These are phyloP conservation scores for Senecio squalidus DNA, from an alignment of 140 eudicot species.

Conservation along the genomic window DNA sequence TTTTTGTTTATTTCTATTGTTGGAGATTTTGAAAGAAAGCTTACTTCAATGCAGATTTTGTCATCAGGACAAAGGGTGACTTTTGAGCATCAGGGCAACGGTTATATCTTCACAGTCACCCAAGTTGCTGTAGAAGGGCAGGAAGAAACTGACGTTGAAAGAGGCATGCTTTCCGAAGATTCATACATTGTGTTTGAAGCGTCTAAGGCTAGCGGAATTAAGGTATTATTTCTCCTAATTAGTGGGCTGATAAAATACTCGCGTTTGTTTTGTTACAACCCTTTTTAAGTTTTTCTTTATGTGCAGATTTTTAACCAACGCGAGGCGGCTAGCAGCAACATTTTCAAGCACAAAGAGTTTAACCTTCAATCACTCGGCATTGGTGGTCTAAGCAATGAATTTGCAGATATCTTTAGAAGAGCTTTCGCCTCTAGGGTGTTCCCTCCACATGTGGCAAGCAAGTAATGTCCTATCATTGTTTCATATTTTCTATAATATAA, in stretches of 20 bases:
- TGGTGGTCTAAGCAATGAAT: slow-evolving; percentile 88
- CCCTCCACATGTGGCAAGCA: slow-evolving; percentile 92
- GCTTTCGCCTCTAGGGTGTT: slow-evolving; percentile 99
- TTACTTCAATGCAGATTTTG: slow-evolving; percentile 61
- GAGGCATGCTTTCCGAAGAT: slow-evolving; percentile 81
- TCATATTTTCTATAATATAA: background rate
- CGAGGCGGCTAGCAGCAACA: slow-evolving; percentile 90
- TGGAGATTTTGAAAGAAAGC: slow-evolving; percentile 15
- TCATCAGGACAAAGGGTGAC: slow-evolving; percentile 88
- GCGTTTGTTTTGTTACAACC: too few species aligned
- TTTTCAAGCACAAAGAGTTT: slow-evolving; percentile 92
- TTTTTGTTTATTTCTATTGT: background rate
- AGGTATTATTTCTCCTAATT: slow-evolving; percentile 34
- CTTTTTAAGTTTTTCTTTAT: slow-evolving; percentile 1
- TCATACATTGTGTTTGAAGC: slow-evolving; percentile 91
- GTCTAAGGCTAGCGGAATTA: slow-evolving; percentile 73
- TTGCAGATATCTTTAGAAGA: slow-evolving; percentile 94
- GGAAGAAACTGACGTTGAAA: slow-evolving; percentile 55
- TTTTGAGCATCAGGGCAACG: slow-evolving; percentile 75
- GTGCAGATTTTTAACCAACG: slow-evolving; percentile 84
- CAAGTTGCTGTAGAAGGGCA: slow-evolving; percentile 76
- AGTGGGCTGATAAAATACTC: slow-evolving; percentile 1
- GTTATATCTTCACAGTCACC: slow-evolving; percentile 67
- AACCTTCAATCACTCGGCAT: slow-evolving; percentile 81
- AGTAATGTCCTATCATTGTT: slow-evolving; percentile 39